Base-by-base conservation (phyloP, 768 basidiomycete species). In the Pulveroboletus frians region DNA sequence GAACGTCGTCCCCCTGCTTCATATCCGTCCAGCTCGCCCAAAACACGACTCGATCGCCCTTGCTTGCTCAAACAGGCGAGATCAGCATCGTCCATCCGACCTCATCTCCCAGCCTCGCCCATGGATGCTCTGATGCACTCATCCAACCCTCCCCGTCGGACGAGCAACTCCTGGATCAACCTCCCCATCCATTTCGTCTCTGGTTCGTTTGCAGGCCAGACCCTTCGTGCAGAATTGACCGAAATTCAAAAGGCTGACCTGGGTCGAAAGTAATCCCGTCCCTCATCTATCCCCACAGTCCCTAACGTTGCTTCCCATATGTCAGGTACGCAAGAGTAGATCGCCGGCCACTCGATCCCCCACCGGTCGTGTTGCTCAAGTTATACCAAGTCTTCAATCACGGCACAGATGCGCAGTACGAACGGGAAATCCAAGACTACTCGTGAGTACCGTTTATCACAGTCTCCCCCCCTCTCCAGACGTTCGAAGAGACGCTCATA, bases 211-310 rank as follows among this genome's bases (percentile, higher is more conserved):
- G 68, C 75, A 39, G 84, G 83, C 21, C 72, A 55, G 48, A 74
- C 72, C 23, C 67, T 84, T 31, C 79, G 78, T 35, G 71, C 76
- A 35, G 76, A 81, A 57, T 69, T 82, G 53, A 55, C 71, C 40
- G 85, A 84, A 63, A 63, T 83, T 29, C 85, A 86, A 64, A 81
- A 83, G 59, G 82, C 85, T 11, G 75, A 83, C 61, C 61, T 80
- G 38, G 85, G 84, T 18, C 71, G 85, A 63, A 86, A 85, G 85
- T 79, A 67, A 56, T 65, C 64, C 49, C 18, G 42, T 53, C 18
- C 35, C 27, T 21, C 30, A 21, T 49, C 37, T 41, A 9, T 23
- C 18, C 26, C 34, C 43, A 34, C 44, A 46, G 30, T 53, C 47
- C 45, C 29, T 51, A 38, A 53, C 43, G 18, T 36, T 30, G 31